These are phyloP conservation scores for Apophysomyces variabilis DNA, from an alignment of 371 early-diverging fungal genomes.

Conservation along the genomic window DNA sequence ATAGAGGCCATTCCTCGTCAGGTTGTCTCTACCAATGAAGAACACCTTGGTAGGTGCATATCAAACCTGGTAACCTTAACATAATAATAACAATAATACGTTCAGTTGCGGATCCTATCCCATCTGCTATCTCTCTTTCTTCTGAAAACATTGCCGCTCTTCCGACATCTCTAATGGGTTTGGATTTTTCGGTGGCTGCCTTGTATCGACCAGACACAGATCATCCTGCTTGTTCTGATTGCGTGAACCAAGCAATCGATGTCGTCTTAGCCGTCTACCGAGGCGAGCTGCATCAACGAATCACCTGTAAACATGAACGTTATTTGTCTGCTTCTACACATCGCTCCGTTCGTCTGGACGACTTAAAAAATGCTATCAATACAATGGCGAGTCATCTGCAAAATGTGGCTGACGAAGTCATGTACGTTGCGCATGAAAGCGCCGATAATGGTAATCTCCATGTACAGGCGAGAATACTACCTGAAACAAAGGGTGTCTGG, in stretches of 20 bases:
- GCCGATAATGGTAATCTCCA: conserved; percentile 71
- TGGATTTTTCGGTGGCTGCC: neutral
- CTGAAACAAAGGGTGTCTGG: conserved; percentile 67
- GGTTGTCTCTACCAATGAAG: conserved; percentile 18
- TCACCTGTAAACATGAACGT: conserved; percentile 46
- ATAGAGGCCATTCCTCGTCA: conserved; percentile 21
- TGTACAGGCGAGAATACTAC: conserved; percentile 55
- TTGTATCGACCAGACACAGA: conserved; percentile 11
- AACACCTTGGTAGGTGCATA: conserved; percentile 15
- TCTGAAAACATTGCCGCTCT: conserved; percentile 14
- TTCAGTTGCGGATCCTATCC: neutral
- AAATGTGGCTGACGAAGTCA: conserved; percentile 58
- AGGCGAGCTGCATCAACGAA: conserved; percentile 53
- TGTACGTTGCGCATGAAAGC: conserved; percentile 62
- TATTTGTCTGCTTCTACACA: conserved; percentile 13
- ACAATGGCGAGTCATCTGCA: conserved; percentile 67
- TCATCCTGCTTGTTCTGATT: conserved; percentile 37
- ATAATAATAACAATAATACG: too few species aligned
- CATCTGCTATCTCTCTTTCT: conserved; percentile 21
- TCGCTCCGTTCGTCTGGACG: conserved; percentile 33
- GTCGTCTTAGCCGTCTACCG: conserved; percentile 55
- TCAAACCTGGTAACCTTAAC: neutral
- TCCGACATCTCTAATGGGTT: conserved; percentile 4
- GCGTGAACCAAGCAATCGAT: conserved; percentile 48
- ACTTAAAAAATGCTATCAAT: conserved; percentile 66